phyloP scores from a whole-genome alignment of 495 filamentous ascomycete species.

The Penicillium maclennaniae region DNA sequence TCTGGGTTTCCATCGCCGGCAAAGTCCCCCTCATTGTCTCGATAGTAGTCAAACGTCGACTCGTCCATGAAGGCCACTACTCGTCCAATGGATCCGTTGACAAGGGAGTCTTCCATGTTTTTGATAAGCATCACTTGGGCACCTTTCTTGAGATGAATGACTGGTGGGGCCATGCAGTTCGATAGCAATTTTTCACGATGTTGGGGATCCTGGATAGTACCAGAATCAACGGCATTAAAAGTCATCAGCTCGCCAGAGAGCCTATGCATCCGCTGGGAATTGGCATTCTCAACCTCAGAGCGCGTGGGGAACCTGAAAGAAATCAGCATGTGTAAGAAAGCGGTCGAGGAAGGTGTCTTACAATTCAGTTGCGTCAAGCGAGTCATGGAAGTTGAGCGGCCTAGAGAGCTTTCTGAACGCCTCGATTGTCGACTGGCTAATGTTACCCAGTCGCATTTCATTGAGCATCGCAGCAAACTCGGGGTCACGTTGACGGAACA shows the following conservation, averaged over 20 bases:
- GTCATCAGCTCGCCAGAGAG: conserved; percentile 63
- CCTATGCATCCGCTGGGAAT: conserved; percentile 64
- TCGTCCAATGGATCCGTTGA: conserved; percentile 89
- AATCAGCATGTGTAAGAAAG: conserved; percentile 30
- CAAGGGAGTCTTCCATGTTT: conserved; percentile 89
- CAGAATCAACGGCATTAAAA: conserved; percentile 73
- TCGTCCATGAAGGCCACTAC: conserved; percentile 86
- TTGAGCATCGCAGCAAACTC: conserved; percentile 93
- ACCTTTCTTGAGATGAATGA: conserved; percentile 78
- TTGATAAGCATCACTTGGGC: conserved; percentile 99
- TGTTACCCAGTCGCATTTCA: conserved; percentile 87
- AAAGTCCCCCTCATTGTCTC: conserved; percentile 53
- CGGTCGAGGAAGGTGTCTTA: conserved; percentile 33
- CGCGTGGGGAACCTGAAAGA: conserved; percentile 77
- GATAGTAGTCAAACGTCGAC: conserved; percentile 63
- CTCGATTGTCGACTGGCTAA: conserved; percentile 63
- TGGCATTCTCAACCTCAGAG: conserved; percentile 83
- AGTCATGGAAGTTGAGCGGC: conserved; percentile 66
- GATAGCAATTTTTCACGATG: conserved; percentile 72
- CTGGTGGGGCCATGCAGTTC: conserved; percentile 87
- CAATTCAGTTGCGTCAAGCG: conserved; percentile 86
- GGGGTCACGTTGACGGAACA: conserved; percentile 94
- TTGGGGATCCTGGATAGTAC: conserved; percentile 60
- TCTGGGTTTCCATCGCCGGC: conserved; percentile 36
- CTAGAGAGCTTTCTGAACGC: conserved; percentile 70